Conservation (phyloP, 768 basidiomycete species). For the Kwoniella bestiolae region DNA sequence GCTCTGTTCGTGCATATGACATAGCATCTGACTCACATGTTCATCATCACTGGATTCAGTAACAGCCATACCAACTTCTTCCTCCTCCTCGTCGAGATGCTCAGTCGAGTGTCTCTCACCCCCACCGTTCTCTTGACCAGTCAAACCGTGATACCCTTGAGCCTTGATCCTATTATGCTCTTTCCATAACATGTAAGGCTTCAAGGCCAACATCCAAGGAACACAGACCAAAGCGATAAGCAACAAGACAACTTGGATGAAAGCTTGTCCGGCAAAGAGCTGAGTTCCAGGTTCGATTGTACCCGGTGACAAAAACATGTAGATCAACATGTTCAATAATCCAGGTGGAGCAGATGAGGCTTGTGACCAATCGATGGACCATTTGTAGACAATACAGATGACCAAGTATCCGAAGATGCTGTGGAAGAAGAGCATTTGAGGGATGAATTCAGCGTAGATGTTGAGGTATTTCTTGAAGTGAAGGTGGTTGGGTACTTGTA, state of each 20-base stretch:
- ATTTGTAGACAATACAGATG: conserved; percentile 94
- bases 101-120: conserved; percentile 36
- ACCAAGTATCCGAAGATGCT: conserved; percentile 97
- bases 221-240: conserved; percentile 82
- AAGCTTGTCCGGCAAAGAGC: conserved; percentile 84
- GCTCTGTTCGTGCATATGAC: background rate
- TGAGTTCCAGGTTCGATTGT: conserved; percentile 69
- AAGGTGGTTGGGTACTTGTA: conserved; percentile 94
- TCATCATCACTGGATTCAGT: conserved; percentile 75
- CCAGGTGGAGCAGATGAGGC: conserved; percentile 76
- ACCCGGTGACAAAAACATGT: conserved; percentile 93
- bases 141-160: conserved; percentile 77
- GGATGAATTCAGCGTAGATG: conserved; percentile 93
- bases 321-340: conserved; percentile 79
- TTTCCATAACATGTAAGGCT: conserved; percentile 89
- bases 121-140: conserved; percentile 43
- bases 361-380: conserved; percentile 87
- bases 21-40: conserved; percentile 65
- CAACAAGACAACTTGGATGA: conserved; percentile 78
- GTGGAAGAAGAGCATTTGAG: conserved; percentile 95
- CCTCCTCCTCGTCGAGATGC: conserved; percentile 64
- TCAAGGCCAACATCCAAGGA: conserved; percentile 89
- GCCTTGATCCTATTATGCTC: conserved; percentile 81
- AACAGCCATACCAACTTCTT: conserved; percentile 64
- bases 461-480: conserved; percentile 85